Base-by-base conservation (phyloP, 2,329 filamentous ascomycete species). In the Scolecobasidium constrictum region DNA sequence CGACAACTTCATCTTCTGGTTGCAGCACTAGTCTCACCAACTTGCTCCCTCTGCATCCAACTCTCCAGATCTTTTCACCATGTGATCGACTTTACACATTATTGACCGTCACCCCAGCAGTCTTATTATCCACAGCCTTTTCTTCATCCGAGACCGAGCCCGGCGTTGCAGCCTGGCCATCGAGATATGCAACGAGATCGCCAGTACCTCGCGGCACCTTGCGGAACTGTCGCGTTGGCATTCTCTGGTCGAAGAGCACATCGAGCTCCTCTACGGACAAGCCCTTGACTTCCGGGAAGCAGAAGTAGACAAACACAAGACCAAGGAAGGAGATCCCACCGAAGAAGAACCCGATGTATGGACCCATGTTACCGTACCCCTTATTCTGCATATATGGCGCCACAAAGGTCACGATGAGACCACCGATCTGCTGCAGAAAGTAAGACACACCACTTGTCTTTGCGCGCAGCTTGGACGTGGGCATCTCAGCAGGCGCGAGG, bases 341-440 rank as follows among this genome's bases (percentile, higher is more conserved):
- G n/a, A 40, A 40, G n/a, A 31, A 40, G 23, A 40, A 40, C n/a
- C 38, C 38, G 17, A 40, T 40, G 12, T 40, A 40, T 15, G 38
- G 38, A 13, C 38, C 38, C 38, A 40, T 40, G 15, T 40, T 28
- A 22, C 38, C 38, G 18, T 40, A 40, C 6, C 38, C 38, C 22
- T 11, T 4, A 13, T 40, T 40, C 17, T 40, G 38, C 38, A 40
- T 40, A 22, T 40, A 40, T 16, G 38, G 38, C n/a, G 38, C 21
- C 13, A 40, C 38, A 40, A 31, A 40, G 11, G 38, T 40, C 4
- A 40, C 26, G 21, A 40, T 40, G 17, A 40, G 38, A 4, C 38
- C 38, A 18, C 38, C 38, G 21, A 19, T 13, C 28, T 40, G 38
- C 17, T 40, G 38, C 22, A 17, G 28, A 28, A 40, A 40, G n/a